These are phyloP conservation scores for Fusarium verticillioides DNA, from an alignment of 2,329 filamentous ascomycete genomes.

Conservation along the genomic window DNA sequence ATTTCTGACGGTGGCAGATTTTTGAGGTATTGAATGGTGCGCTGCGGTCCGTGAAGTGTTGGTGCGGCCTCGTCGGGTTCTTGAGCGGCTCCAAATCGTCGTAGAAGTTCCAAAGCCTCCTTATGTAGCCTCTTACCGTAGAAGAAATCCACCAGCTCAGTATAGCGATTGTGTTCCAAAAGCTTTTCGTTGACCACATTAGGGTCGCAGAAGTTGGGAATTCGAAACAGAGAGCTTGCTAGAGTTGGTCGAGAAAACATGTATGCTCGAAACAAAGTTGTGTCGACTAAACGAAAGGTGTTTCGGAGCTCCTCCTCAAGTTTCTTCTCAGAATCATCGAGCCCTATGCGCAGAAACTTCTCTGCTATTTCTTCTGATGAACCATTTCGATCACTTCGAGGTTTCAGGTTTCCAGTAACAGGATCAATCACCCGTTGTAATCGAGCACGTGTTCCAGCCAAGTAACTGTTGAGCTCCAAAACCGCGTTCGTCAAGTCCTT, in stretches of 20 bases:
- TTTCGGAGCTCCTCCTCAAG: slow-evolving; percentile 78
- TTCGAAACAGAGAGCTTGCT: slow-evolving; percentile 89
- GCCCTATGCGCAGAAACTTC: slow-evolving; percentile 62
- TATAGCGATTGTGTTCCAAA: slow-evolving; percentile 88
- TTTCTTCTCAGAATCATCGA: slow-evolving; percentile 64
- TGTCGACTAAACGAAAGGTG: slow-evolving; percentile 89
- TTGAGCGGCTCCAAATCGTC: slow-evolving; percentile 77
- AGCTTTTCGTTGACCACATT: slow-evolving; percentile 94
- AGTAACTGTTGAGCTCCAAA: slow-evolving; percentile 84
- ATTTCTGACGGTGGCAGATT: slow-evolving; percentile 87
- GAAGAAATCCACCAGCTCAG: slow-evolving; percentile 96
- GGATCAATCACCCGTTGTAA: slow-evolving; percentile 72
- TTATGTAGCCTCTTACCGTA: slow-evolving; percentile 94
- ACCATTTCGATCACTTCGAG: slow-evolving; percentile 56
- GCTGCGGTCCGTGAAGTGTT: slow-evolving; percentile 78
- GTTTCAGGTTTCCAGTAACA: slow-evolving; percentile 70
- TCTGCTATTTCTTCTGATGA: slow-evolving; percentile 64
- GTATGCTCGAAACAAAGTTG: slow-evolving; percentile 91
- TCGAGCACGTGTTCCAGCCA: slow-evolving; percentile 82
- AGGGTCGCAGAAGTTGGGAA: slow-evolving; percentile 97
- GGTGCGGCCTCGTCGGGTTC: slow-evolving; percentile 62
- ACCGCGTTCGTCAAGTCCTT: slow-evolving; percentile 87
- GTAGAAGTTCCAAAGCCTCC: slow-evolving; percentile 83
- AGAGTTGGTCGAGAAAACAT: slow-evolving; percentile 91
- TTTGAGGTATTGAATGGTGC: slow-evolving; percentile 91